phyloP scores from a whole-genome alignment of 306 rosid genomes.

The Malus fusca region DNA sequence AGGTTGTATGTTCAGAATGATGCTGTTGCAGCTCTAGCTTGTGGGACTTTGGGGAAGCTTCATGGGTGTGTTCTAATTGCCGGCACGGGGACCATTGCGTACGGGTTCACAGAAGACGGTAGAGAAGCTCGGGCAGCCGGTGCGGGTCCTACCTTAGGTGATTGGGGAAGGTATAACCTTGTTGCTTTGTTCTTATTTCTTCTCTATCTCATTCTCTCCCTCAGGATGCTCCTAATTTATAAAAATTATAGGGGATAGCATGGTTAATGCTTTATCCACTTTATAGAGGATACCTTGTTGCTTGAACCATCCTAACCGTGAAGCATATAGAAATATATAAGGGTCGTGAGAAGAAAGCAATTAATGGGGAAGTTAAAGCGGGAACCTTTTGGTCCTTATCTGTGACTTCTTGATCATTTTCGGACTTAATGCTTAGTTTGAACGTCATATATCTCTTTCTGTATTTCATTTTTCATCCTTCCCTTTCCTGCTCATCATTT shows the following conservation, averaged over 20 bases:
- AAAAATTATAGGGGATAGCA: background rate
- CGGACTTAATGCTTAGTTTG: background rate
- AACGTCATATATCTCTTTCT: background rate
- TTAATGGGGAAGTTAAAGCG: background rate
- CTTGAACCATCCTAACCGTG: background rate
- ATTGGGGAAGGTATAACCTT: slow-evolving; percentile 85
- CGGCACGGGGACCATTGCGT: slow-evolving; percentile 90
- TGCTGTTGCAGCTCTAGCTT: slow-evolving; percentile 92
- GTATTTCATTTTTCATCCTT: background rate
- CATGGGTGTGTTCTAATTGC: slow-evolving; percentile 94
- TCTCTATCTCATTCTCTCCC: background rate
- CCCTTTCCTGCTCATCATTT: background rate
- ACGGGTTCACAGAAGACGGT: slow-evolving; percentile 85
- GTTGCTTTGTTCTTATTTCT: background rate
- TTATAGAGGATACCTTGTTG: background rate
- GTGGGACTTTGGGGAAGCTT: slow-evolving; percentile 88
- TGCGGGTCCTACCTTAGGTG: slow-evolving; percentile 94
- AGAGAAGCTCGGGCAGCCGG: slow-evolving; percentile 93
- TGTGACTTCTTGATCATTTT: background rate
- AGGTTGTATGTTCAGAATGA: slow-evolving; percentile 80
- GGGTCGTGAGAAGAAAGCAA: background rate
- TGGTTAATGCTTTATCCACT: background rate
- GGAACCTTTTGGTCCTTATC: background rate
- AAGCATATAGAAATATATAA: background rate
- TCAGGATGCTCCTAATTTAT: background rate